Evolutionary conservation across 768 basidiomycete species (phyloP), one percentile per base, ranked within the genome.

Genomic region (Mycena metata): DNA sequence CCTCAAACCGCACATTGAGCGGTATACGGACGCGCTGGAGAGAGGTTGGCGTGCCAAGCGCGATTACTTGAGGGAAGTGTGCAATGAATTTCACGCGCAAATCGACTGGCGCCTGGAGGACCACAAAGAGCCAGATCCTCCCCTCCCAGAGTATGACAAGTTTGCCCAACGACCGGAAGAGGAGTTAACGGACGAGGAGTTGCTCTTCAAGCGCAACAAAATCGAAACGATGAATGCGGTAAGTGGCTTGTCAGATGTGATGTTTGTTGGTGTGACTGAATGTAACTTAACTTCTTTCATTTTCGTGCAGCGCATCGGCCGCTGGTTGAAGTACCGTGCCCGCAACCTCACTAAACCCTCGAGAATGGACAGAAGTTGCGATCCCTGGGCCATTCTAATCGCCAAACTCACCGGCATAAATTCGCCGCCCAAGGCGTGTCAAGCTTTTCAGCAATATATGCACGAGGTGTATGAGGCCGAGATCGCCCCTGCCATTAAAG

Each of bases 141-240:
- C 26, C 16, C 39, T 45, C 11, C 42, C n/a, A 23, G 56, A 42
- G 56, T 43, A 49, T 17, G 47, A 41, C 23, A 9, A 30, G 41
- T 58, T 58, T 12, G 36, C 54, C 24, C 15, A 16, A 26, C 41
- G 23, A 6, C 13, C 10, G 23, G n/a, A 17, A 24, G 41, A 56
- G 17, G 39, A 39, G 21, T 24, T 56, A 21, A 24, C 13, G 16
- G 36, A 56, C 9, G 54, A 56, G 23, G 54, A 56, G 24, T n/a
- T 26, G 41, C 26, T 23, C 6, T 3, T 6, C 15, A 58, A 58
- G 17, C 35, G 36, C n/a, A 3, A 6, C 3, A 17, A 24, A 5
- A 58, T 58, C 15, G 41, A 58, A 16, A 43, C 41, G 17, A 24
- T 58, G 56, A 45, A 58, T 16, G 56, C 56, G 5, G 56, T 58